Base-by-base conservation (phyloP, 1,139 yeast species). In the Blastobotrys illinoisensis region DNA sequence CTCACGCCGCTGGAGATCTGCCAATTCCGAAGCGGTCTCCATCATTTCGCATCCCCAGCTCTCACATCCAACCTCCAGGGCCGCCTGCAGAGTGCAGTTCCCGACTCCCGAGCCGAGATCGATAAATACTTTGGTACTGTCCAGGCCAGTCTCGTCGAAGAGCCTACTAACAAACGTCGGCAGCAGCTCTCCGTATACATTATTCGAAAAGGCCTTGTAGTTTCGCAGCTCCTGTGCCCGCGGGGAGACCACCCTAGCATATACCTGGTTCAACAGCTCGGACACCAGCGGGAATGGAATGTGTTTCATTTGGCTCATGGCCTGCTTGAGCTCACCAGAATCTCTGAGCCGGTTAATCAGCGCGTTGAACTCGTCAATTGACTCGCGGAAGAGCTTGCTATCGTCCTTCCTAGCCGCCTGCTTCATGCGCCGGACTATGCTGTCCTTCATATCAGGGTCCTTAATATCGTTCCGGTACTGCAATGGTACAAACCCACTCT, bases 101-200 rank as follows among this genome's bases (percentile, higher is more conserved):
- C 97, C 98, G 3, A 91, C 97, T 5, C 97, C 97, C 0, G 96
- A 88, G 0, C 97, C 98, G 44, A 91, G 74, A 69, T 88, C 97
- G 58, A 90, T 83, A 65, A 89, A 90, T 21, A 76, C 79, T 52
- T 81, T 80, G 1, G 71, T 70, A 0, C 83, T 77, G 36, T 72
- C 69, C 51, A 89, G 73, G 1, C 75, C 77, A 46, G 90, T 86
- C 64, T 87, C 81, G 3, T 79, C 74, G 62, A 86, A 82, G 1
- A 88, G 85, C 61, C 79, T 82, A 51, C 89, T 79, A 44, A 88
- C 76, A 64, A 90, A 88, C 3, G 79, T 76, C 0, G 97, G 97
- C 64, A 91, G 74, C 54, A 91, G 73, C 70, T 91, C 98, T 3
- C 98, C 98, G 67, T 91, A 91, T 0, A 89, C 97, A 64, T 85